Evolutionary conservation across 2,329 filamentous ascomycete species (phyloP), one percentile per base, ranked within the genome.

Genomic region (Magnaporthiopsis rhizophila): DNA sequence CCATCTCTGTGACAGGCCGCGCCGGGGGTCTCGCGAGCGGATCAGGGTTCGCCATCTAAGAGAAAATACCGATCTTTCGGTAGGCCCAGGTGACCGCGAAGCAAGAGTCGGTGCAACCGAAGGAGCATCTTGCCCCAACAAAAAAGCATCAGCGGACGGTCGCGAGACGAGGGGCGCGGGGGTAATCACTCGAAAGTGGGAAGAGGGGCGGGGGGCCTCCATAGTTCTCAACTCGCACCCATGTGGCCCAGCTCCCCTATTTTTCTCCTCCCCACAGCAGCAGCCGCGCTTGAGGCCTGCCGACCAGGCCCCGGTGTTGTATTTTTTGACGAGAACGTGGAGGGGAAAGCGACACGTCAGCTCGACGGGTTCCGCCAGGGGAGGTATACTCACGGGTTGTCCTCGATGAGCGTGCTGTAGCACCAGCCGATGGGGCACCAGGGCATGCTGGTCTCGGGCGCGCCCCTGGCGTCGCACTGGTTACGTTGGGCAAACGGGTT

Each of bases 41-140:
- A 53, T n/a, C 3, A 21, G 45, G 45, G 45, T 21, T 53, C 21
- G 45, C 45, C 21, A 21, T 53, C 45, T 53, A 53, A n/a, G 45
- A 53, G 45, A 53, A 53, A n/a, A n/a, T 53, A 21, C 45, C 24
- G 57, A 58, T 15, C 24, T 58, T 58, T 58, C 57, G 24, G 57
- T 58, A 58, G 24, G 57, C 57, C 57, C 57, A 58, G 24, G 57
- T 32, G 24, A 28, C 28, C 24, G 57, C 57, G 24, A 26, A 28
- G 36, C 45, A 56, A 36, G 36, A 62, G 60, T 62, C 60, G n/a
- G 60, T 62, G 38, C 60, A 56, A 6, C 60, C 60, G 26, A 62
- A 62, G 12, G 45, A 28, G 60, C 60, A 62, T 9, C 60, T 62
- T 24, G 24, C 11, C 13, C 24, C n/a, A n/a, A 7, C 4, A 8